Base-by-base conservation (phyloP, 2,329 filamentous ascomycete species). In the Fusarium concolor region DNA sequence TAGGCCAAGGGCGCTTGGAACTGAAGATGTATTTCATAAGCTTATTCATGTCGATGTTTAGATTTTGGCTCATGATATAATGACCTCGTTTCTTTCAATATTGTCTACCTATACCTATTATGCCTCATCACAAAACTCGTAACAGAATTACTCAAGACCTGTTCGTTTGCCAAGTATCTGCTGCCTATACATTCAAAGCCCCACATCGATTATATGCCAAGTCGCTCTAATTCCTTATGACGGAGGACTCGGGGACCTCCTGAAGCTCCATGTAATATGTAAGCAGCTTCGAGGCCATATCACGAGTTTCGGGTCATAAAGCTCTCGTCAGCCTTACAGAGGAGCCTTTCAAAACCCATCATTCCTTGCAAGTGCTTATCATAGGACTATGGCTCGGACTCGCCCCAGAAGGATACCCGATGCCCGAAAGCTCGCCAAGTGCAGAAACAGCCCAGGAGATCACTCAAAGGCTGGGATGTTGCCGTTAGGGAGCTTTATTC, bases 281-380 rank as follows among this genome's bases (percentile, higher is more conserved):
- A 58, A 58, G 43, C 53, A 58, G 39, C 35, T 47, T 51, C 37
- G 46, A 42, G 26, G 35, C 18, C 42, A 63, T 60, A 50, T 62
- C 46, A 52, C 44, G 38, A 45, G 56, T 58, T 62, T 60, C 59
- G 37, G 58, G 37, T 22, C 7, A 41, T 62, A 47, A 68, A 68
- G 61, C 71, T 73, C 62, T 71, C 69, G 71, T 73, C 71, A 73
- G 71, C 69, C 65, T 68, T 72, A 71, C 71, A 61, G 42, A 61
- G 47, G 52, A 65, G 39, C 43, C 50, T 46, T 38, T 47, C 43
- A 29, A 45, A 65, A 38, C 24, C 20, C 39, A 28, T 59, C 56
- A 26, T 26, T 26, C 70, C 58, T 62, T 63, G 56, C 71, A 73
- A 73, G 71, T 71, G 71, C 71, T 73, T 73, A 73, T 73, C 56